Evolutionary conservation across 2,329 filamentous ascomycete species (phyloP).

Genomic region (Tolypocladium amazonense): DNA sequence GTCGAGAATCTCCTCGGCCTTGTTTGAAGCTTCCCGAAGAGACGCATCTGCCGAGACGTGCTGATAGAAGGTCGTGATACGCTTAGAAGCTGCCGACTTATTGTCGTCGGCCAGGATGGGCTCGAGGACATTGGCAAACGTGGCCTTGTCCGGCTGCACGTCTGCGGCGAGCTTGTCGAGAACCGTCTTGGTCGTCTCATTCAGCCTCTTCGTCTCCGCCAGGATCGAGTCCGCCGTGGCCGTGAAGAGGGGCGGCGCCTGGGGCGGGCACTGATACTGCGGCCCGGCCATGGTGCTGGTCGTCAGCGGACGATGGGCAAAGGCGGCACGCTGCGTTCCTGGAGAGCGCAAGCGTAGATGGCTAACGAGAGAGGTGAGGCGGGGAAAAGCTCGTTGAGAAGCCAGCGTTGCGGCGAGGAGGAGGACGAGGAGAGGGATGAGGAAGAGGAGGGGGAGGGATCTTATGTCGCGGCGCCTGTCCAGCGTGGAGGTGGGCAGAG

Average conservation of each 20-base stretch:
- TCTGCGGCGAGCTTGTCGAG: conserved; percentile 58
- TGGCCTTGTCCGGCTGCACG: conserved; percentile 40
- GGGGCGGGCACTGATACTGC: conserved; percentile 63
- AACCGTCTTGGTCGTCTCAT: conserved; percentile 49
- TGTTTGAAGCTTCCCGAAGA: conserved; percentile 64
- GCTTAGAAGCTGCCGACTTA: conserved; percentile 41
- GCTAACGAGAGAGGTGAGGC: conserved; percentile 46
- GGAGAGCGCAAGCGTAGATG: conserved; percentile 28
- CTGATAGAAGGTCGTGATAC: conserved; percentile 72
- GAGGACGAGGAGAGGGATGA: conserved; percentile 40
- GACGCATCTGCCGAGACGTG: conserved; percentile 60
- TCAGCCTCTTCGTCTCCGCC: conserved; percentile 54
- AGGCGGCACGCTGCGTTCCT: not conserved
- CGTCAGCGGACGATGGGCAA: conserved; percentile 23
- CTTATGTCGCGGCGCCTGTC: conserved; percentile 14
- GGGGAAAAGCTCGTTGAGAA: conserved; percentile 45
- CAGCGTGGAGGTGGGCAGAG: conserved; percentile 9
- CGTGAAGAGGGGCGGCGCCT: conserved; percentile 67
- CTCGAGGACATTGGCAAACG: conserved; percentile 43
- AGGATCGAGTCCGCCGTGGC: conserved; percentile 61
- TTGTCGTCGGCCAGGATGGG: conserved; percentile 71
- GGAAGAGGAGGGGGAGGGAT: conserved; percentile 26
- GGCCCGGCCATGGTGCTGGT: conserved; percentile 54
- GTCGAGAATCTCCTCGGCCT: conserved; percentile 65
- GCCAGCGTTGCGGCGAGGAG: conserved; percentile 58